Evolutionary conservation across 75 land plant species (phyloP), one percentile per base, ranked within the genome.

Genomic region (Picea sitchensis): DNA sequence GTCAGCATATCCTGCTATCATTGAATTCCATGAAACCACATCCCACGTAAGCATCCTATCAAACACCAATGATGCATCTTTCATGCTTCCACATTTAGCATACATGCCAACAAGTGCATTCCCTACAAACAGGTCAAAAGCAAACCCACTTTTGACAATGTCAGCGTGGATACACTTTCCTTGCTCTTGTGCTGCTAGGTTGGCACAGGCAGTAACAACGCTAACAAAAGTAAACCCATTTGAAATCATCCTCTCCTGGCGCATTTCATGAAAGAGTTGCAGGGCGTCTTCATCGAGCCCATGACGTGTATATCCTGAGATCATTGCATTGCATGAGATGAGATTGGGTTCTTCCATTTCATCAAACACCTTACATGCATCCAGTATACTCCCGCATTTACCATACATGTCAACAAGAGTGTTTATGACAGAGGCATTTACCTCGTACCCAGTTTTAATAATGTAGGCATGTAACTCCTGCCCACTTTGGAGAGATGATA

Each of bases 321-420:
- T 75, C 83, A 84, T 75, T 12, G 85, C 26, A 75, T 58, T 80
- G 83, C 85, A 84, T n/a, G 83, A 81, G 41, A 84, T 73, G 1
- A 76, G 67, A 67, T 80, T 68, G 32, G 51, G 34, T 15, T 15
- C 21, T 18, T 38, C 3, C 69, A 84, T 81, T 17, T 58, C 56
- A 63, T 84, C 83, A 59, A 84, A 84, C 6, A 75, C 18, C 3
- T 76, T 34, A 14, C 77, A 20, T 30, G 83, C 86, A 65, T 77
- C 75, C 57, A 14, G 18, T 31, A 84, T 14, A 57, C 65, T 67
- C 20, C 86, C 83, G 59, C 80, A 63, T 47, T 77, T 81, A 31
- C 58, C 79, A 77, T 84, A 84, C 83, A 85, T 82, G 26, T 78
- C 84, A 6, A 85, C 51, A 73, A 81, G 73, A 15, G 67, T 32